Evolutionary conservation across 768 basidiomycete species (phyloP), one percentile per base, ranked within the genome.

Genomic region (Lentinus tigrinus): DNA sequence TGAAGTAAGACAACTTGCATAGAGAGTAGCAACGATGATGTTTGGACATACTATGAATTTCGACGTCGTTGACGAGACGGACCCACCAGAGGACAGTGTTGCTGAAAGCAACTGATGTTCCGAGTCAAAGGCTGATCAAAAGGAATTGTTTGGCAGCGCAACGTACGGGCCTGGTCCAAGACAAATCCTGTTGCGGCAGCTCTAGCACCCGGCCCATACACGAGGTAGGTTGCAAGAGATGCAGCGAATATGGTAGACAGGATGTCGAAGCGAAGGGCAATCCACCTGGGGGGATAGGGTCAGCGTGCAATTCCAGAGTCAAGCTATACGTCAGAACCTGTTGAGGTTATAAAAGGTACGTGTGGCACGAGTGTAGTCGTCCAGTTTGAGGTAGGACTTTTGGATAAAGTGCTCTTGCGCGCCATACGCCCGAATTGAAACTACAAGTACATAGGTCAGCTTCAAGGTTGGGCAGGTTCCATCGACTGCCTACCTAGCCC

Each of bases 71-170:
- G 42, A 75, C 52, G 17, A 70, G 56, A 10, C 78, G 68, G 19
- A 82, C 70, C 76, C 78, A 79, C 73, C 74, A 81, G 42, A 89
- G 65, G 36, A 89, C 83, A 69, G 81, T 66, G 16, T 74, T 68
- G 51, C 81, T 83, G 68, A 89, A 87, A 9, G 74, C 76, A n/a
- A 88, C 81, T 74, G 46, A 19, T 23, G 17, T 23, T 5, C 9
- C 9, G 3, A 26, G 27, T 16, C 28, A n/a, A n/a, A 16, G 26
- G 14, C 8, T 17, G 9, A 21, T 21, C 39, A 16, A 7, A 4
- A 46, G 3, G 31, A 1, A 31, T 16, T 1, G 34, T 7, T 52
- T 3, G 6, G 9, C 26, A 21, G 17, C 19, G 5, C 51, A 46
- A 69, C 72, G 17, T 27, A 77, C 77, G 71, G 34, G 78, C 78